Evolutionary conservation across 1,284 basidiomycete species (phyloP), one percentile per base, ranked within the genome.

Genomic region (Porogramme epimiltina): DNA sequence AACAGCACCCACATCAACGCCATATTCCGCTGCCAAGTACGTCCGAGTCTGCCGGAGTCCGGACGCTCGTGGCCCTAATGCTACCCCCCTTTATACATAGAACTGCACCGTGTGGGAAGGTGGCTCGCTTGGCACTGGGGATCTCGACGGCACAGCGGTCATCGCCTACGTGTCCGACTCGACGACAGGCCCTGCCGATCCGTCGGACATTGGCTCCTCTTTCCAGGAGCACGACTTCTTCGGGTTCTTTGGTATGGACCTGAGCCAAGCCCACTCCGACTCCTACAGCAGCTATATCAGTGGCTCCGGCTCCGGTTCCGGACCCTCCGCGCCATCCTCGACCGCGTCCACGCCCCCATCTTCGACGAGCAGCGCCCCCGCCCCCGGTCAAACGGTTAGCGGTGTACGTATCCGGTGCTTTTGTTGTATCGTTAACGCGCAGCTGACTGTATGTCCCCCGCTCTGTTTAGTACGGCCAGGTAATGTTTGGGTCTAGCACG

Each of bases 1-100:
- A 69, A 69, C 51, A 65, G 61, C 39, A 69, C 66, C 15, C 61
- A 67, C 45, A 58, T 69, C 51, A 64, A 63, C 24, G 66, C 65
- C 13, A 60, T 65, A 9, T 69, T 69, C 55, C 50, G 65, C 24
- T 67, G 67, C 58, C 64, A 67, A 58, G 66, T 66, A 47, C 24
- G 53, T 45, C 34, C 34, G 2, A 15, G 6, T 3, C 28, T 16
- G 9, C 37, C 15, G 15, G 25, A 22, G 4, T 15, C 19, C 18
- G 20, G 6, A 16, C 10, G 16, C 20, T 38, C 22, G 18, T n/a
- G 4, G 13, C 11, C 20, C 13, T 41, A 33, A 13, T 19, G 45
- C 45, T 15, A 48, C 11, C n/a, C 28, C 28, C 9, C 28, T 15
- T 10, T 45, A 1, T 22, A 11, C 9, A 1, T 36, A 69, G 65